Conservation (phyloP, 2,329 filamentous ascomycete genomes). For the Aspergillus melleus region DNA sequence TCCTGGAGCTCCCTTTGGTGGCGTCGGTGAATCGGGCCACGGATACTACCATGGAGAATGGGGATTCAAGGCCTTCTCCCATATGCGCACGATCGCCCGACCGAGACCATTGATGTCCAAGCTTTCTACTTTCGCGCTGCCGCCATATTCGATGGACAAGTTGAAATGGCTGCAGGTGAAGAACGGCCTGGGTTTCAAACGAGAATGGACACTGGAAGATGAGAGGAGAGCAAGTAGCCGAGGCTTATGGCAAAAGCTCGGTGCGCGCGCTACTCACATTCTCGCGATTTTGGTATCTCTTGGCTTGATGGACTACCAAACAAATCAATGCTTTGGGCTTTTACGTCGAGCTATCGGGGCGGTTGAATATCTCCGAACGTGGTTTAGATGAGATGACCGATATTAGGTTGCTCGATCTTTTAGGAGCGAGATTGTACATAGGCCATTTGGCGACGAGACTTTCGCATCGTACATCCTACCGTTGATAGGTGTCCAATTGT, state of each 20-base stretch:
- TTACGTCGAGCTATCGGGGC: neutral
- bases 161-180: constrained; percentile 11
- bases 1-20: constrained; percentile 50
- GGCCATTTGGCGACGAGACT: no score
- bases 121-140: constrained; percentile 2
- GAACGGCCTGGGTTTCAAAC: constrained; percentile 8
- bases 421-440: no score
- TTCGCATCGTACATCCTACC: no score
- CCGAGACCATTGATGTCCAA: constrained; percentile 5
- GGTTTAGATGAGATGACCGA: neutral
- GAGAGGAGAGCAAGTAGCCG: neutral
- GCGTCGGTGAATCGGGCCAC: constrained; percentile 51
- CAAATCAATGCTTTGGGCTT: neutral
- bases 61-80: constrained; percentile 46
- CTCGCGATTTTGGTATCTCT: neutral
- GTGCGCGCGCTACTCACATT: neutral
- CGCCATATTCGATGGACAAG: constrained; percentile 7
- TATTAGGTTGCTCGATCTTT: no score
- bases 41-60: constrained; percentile 53
- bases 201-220: constrained; percentile 11
- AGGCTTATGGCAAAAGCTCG: neutral
- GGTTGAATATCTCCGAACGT: neutral
- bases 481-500: no score
- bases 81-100: constrained; percentile 27
- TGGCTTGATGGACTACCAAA: neutral